phyloP scores from a whole-genome alignment of 345 rosid genomes.

The Linum usitatissimum region DNA sequence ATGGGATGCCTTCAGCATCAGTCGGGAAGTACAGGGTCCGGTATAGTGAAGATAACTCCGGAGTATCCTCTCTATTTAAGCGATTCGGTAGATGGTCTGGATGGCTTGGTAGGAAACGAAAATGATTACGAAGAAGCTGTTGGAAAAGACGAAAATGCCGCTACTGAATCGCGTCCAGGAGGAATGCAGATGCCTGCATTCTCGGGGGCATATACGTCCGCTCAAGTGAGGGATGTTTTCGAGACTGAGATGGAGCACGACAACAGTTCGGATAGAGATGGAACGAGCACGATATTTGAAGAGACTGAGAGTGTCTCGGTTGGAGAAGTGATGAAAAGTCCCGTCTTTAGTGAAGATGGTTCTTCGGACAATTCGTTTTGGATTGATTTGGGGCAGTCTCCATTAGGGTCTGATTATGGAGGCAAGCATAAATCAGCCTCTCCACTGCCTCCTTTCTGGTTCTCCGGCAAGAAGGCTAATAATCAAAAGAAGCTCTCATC shows the following conservation, averaged over 20 bases:
- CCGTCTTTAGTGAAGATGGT: conserved; percentile 92
- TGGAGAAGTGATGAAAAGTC: conserved; percentile 97
- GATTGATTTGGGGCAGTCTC: conserved; percentile 97
- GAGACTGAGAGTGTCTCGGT: conserved; percentile 84
- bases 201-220: conserved; percentile 80
- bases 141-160: conserved; percentile 39
- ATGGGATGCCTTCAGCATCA: conserved; percentile 91
- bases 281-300: conserved; percentile 82
- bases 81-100: conserved; percentile 83
- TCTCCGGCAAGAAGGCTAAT: conserved; percentile 47
- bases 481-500: conserved; percentile 41
- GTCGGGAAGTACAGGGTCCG: conserved; percentile 81
- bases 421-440: conserved; percentile 52
- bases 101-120: conserved; percentile 40
- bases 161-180: conserved; percentile 45
- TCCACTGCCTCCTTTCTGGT: conserved; percentile 63
- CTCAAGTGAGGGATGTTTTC: conserved; percentile 89
- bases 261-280: conserved; percentile 70
- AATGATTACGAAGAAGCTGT: conserved; percentile 35
- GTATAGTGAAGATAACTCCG: conserved; percentile 93
- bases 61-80: conserved; percentile 88
- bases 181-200: conserved; percentile 78
- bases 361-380: conserved; percentile 80
- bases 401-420: conserved; percentile 54
- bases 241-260: conserved; percentile 86